Evolutionary conservation across 1,284 basidiomycete genomes (phyloP), one percentile per base, ranked within the genome.

Genomic region (Lentinula novae-zelandiae): DNA sequence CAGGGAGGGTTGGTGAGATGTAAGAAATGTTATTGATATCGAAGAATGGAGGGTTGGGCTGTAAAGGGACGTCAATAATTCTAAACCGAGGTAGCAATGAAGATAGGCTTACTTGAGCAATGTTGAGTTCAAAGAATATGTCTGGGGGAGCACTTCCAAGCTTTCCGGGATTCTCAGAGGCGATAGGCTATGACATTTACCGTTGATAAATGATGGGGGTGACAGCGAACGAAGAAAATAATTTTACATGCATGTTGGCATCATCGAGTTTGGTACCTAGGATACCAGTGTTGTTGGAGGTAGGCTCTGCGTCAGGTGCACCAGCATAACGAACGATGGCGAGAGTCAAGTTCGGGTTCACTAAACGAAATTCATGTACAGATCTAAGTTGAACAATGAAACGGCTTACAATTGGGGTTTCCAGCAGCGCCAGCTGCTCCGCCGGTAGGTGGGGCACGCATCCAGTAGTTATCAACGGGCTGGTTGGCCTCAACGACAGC

Each of bases 261-360:
- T 76, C 73, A 51, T 73, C 62, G 42, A 71, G 62, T 57, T 71
- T 71, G 27, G 61, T 22, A 46, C 44, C 44, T 0, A 46, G 44
- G 22, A 46, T 57, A 2, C 52, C 52, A 31, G 58, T 60, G 52
- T 72, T 65, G n/a, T 62, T 71, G 27, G 75, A 74, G 9, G 71
- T 76, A 6, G 78, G 79, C 38, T 80, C 77, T 4, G 42, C 65
- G 12, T 63, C 63, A 0, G 69, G 62, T 0, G 81, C 81, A 15
- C 77, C 79, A 0, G 64, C 67, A 65, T 84, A 83, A 20, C 78
- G 75, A 20, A 84, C 66, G 58, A 84, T 80, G 6, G 81, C 82
- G 8, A 46, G 44, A 20, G 44, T 46, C 44, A 46, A 46, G 12
- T 46, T 53, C 27, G 58, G 53, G 60, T 65, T 58, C 36, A 62